Evolutionary conservation across 192 early-diverging fungal genomes (phyloP).

Genomic region (Spizellomyces sp.): DNA sequence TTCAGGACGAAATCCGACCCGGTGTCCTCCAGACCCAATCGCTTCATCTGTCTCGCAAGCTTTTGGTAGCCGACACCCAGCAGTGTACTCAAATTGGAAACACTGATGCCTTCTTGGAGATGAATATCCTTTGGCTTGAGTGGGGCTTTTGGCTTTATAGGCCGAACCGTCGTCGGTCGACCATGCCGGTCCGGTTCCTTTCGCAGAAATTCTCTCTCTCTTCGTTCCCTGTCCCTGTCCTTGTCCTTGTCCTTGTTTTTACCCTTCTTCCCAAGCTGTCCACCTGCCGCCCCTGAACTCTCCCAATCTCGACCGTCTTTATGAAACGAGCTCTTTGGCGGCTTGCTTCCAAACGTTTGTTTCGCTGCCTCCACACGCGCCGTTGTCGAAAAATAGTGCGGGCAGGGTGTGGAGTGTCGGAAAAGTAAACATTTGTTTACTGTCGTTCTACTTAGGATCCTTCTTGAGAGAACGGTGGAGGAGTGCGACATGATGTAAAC

Average conservation of each 20-base stretch:
- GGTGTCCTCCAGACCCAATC: slow-evolving; percentile 80
- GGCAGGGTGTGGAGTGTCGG: too few relatives aligned
- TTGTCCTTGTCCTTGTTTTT: slow-evolving; percentile 1
- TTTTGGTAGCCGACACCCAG: slow-evolving; percentile 72
- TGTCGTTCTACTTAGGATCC: too few relatives aligned
- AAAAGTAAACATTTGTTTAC: too few relatives aligned
- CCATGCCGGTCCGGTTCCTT: slow-evolving; percentile 51
- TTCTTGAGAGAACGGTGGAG: too few relatives aligned
- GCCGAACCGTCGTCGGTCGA: slow-evolving; percentile 88
- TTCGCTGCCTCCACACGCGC: too few relatives aligned
- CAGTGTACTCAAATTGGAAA: slow-evolving; percentile 78
- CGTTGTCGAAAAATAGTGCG: too few relatives aligned
- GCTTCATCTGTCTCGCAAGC: slow-evolving; percentile 71
- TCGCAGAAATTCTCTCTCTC: not conserved
- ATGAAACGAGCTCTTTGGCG: too few relatives aligned
- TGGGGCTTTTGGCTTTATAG: slow-evolving; percentile 60
- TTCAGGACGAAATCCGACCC: slow-evolving; percentile 78
- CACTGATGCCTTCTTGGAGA: slow-evolving; percentile 80
- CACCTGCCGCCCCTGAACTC: too few relatives aligned
- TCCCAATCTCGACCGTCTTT: too few relatives aligned
- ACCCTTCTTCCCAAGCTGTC: not conserved
- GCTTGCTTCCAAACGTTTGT: too few relatives aligned
- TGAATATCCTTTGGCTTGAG: slow-evolving; percentile 62
- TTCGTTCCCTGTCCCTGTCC: not conserved
- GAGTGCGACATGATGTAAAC: too few relatives aligned